Evolutionary conservation across 208 protist species (phyloP).

Genomic region (Acanthamoeba divionensis): DNA sequence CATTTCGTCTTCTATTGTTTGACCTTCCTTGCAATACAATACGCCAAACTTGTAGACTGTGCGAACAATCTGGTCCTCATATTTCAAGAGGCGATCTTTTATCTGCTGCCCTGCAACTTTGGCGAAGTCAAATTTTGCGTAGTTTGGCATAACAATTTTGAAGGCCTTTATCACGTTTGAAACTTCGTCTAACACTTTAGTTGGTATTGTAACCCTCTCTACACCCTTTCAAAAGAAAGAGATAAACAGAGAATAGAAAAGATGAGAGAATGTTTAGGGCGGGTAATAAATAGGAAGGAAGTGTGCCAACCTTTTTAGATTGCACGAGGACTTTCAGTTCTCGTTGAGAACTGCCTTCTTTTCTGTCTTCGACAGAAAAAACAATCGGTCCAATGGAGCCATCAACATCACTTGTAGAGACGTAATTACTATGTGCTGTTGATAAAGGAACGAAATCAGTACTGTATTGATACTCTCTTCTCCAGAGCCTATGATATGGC

Average conservation of each 20-base stretch:
- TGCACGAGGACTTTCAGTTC: constrained; percentile 27
- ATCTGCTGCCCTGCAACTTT: background rate
- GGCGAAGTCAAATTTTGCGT: background rate
- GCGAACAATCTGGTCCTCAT: constrained; percentile 48
- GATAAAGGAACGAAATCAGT: no score
- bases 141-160: background rate
- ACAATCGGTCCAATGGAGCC: background rate
- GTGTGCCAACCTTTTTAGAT: constrained; percentile 5
- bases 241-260: background rate
- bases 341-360: background rate
- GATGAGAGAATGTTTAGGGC: background rate
- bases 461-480: no score
- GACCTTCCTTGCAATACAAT: constrained; percentile 68
- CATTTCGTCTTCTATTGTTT: constrained; percentile 63
- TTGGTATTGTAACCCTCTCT: background rate
- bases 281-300: background rate
- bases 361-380: background rate
- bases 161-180: background rate
- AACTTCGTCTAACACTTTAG: background rate
- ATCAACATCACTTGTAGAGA: constrained; percentile 5
- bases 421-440: constrained; percentile 36
- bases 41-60: constrained; percentile 71
- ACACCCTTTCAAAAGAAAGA: constrained; percentile 6
- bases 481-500: no score
- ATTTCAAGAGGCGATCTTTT: constrained; percentile 42